Evolutionary conservation across 345 rosid genomes (phyloP).

Genomic region (Psidium friedrichsthalianum): DNA sequence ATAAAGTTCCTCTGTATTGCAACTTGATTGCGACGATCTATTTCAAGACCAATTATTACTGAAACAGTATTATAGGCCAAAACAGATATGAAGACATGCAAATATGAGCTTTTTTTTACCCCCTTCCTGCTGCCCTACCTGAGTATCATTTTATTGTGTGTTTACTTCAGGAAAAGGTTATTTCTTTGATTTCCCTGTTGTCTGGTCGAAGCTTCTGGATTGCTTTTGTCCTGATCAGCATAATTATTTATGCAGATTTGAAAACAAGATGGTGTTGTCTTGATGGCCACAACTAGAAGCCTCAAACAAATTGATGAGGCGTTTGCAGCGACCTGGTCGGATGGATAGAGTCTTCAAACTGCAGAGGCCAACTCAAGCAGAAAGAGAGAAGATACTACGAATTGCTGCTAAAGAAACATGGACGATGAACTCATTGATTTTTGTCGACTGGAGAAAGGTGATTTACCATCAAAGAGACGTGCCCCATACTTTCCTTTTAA

Average conservation of each 20-base stretch:
- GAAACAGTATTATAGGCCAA: neutral
- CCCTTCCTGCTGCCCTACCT: neutral
- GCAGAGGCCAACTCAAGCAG: constrained; percentile 78
- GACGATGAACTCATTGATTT: constrained; percentile 64
- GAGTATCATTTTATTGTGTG: neutral
- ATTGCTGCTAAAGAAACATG: constrained; percentile 80
- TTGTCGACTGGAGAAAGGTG: constrained; percentile 88
- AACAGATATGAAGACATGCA: neutral
- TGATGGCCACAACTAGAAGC: constrained; percentile 93
- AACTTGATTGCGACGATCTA: neutral
- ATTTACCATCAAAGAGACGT: neutral
- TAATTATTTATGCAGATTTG: constrained; percentile 44
- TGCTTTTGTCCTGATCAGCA: neutral
- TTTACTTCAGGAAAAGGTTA: neutral
- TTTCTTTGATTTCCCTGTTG: neutral
- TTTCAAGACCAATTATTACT: neutral
- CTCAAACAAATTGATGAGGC: constrained; percentile 92
- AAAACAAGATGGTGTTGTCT: constrained; percentile 96
- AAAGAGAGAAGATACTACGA: constrained; percentile 78
- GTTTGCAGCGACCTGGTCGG: constrained; percentile 83
- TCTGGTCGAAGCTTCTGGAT: neutral
- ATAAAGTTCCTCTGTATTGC: neutral
- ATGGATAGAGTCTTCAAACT: constrained; percentile 93
- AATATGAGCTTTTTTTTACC: neutral
- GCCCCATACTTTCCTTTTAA: neutral